phyloP scores from a whole-genome alignment of 1,139 yeast genomes.

The Blastobotrys illinoisensis region DNA sequence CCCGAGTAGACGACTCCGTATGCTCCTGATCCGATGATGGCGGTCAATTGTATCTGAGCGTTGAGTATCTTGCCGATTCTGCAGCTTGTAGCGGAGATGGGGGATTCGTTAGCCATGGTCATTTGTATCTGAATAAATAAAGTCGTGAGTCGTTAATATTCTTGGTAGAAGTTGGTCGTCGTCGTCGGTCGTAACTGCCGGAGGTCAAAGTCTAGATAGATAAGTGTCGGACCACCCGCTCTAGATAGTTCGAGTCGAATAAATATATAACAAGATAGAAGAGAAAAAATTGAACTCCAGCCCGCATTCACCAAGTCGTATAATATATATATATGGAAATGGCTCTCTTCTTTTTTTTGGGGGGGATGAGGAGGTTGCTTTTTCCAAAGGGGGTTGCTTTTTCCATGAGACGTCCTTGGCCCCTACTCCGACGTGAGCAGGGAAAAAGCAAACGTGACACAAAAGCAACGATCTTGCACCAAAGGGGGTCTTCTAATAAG shows the following conservation, averaged over 20 bases:
- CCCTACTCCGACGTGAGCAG: neutral
- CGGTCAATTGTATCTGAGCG: conserved; percentile 1
- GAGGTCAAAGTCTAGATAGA: neutral
- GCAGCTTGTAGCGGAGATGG: neutral
- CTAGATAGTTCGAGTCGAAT: neutral
- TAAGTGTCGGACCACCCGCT: neutral
- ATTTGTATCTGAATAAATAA: neutral
- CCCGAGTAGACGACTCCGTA: conserved; percentile 81
- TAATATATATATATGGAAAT: neutral
- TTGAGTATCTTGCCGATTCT: neutral
- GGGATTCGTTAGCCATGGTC: neutral
- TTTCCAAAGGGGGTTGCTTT: neutral
- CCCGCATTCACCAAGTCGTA: neutral
- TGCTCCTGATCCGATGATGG: conserved; percentile 67
- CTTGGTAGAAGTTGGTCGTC: too few relatives aligned
- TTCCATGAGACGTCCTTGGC: neutral
- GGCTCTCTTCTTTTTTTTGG: neutral
- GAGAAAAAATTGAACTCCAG: neutral
- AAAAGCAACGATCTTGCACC: neutral
- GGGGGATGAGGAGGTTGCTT: neutral
- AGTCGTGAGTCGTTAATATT: neutral
- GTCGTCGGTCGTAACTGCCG: neutral
- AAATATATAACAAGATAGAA: neutral
- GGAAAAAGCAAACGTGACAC: neutral
- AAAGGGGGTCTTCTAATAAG: neutral